Evolutionary conservation across 2,329 filamentous ascomycete species (phyloP).

Genomic region (Byssoonygena ceratinophila): DNA sequence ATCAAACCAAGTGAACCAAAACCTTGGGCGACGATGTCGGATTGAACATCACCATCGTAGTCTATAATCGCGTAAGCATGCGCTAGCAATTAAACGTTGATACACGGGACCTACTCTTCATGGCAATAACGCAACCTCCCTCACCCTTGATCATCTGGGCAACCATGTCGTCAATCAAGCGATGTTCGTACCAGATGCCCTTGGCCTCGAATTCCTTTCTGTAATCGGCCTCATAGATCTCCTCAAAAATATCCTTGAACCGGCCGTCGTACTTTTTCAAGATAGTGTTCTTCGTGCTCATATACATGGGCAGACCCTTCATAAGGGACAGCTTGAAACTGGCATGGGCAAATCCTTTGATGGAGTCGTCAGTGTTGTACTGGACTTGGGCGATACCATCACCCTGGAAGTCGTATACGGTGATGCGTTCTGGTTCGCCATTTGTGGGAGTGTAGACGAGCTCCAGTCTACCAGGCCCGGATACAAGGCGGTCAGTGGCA

Average conservation of each 20-base stretch:
- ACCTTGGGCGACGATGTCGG: conserved; percentile 94
- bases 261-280: conserved; percentile 96
- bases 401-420: conserved; percentile 81
- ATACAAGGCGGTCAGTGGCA: conserved; percentile 79
- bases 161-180: conserved; percentile 98
- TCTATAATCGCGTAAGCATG: conserved; percentile 44
- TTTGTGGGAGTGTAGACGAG: conserved; percentile 79
- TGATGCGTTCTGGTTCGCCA: conserved; percentile 67
- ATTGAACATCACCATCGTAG: conserved; percentile 98
- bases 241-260: conserved; percentile 99
- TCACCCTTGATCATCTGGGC: conserved; percentile 99
- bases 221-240: conserved; percentile 82
- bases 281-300: conserved; percentile 99
- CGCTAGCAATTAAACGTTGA: conserved; percentile 12
- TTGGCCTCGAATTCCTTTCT: conserved; percentile 79
- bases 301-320: conserved; percentile 88
- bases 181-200: conserved; percentile 98
- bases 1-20: conserved; percentile 97
- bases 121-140: conserved; percentile 91
- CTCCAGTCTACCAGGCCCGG: conserved; percentile 74
- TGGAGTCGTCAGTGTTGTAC: conserved; percentile 97
- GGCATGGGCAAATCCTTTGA: conserved; percentile 86
- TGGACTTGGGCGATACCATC: conserved; percentile 85
- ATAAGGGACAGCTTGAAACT: conserved; percentile 89
- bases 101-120: conserved; percentile 68